Base-by-base conservation (phyloP, 2,329 filamentous ascomycete genomes). In the Cylindrodendrum hubeiense region DNA sequence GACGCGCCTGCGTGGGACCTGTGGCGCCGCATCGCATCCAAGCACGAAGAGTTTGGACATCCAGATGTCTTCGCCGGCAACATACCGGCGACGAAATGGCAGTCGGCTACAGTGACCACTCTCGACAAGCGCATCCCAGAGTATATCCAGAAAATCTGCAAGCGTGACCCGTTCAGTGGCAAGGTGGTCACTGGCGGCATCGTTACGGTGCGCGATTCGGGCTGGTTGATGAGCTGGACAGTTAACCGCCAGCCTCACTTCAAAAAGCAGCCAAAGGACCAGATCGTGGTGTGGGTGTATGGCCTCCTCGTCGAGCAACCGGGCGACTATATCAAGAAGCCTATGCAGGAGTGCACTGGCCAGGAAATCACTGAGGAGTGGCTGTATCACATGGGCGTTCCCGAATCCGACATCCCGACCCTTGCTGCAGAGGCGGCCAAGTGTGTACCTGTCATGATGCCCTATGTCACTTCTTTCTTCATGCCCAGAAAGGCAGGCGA, bases 61-160 rank as follows among this genome's bases (percentile, higher is more conserved):
- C 65, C 65, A 15, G 65, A 67, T 4, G 65, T 67, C 34, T 65
- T 67, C 26, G 54, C 62, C 22, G 54, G 57, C 24, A 22, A 67
- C 24, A 67, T 65, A 21, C 24, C 58, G 10, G 57, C 61, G 44
- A 80, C 79, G 7, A 79, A 78, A 24, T 76, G 81, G 73, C 78
- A 79, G 60, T 80, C 78, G 0, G 82, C 83, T 30, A 82, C 82
- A 5, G 74, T 82, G 26, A 76, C 72, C 12, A 84, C 81, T 0
- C 70, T 81, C 5, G 75, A 77, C 41, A 71, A 72, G 34, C 67
- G 67, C 15, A 71, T 71, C 28, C 67, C 65, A 0, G 44, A 43
- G 24, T 69, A 71, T 43, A 67, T 68, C 46, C 53, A 67, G 39
- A 68, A 68, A 41, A 58, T 70, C 26, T 69, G 67, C 64, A 69